phyloP scores from a whole-genome alignment of 2,329 filamentous ascomycete species.

The Phaeoacremonium minimum region DNA sequence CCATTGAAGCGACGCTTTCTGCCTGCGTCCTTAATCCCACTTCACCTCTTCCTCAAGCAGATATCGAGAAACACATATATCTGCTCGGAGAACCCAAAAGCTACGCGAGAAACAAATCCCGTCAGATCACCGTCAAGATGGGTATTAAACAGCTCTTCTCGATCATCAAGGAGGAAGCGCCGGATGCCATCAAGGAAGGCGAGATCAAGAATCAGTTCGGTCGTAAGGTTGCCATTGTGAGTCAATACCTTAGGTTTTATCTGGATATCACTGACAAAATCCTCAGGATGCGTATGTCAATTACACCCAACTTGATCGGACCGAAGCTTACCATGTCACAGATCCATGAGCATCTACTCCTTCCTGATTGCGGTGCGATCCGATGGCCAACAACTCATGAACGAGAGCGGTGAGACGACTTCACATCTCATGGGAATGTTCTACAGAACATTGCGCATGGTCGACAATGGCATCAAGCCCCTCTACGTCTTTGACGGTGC shows the following conservation, averaged over 20 bases:
- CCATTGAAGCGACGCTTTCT: slow-evolving; percentile 2
- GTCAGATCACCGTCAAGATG: slow-evolving; percentile 39
- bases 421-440: slow-evolving; percentile 99
- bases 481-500: slow-evolving; percentile 97
- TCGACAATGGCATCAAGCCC: slow-evolving; percentile 98
- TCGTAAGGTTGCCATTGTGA: slow-evolving; percentile 93
- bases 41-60: not conserved
- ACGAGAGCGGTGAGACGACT: slow-evolving; percentile 91
- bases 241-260: no score
- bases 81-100: not conserved
- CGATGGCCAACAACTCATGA: slow-evolving; percentile 93
- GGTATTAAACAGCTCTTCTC: slow-evolving; percentile 71
- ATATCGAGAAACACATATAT: no score
- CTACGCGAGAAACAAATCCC: no score
- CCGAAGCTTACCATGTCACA: slow-evolving; percentile 24
- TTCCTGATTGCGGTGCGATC: slow-evolving; percentile 97
- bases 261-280: slow-evolving; percentile 11
- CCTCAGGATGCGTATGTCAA: slow-evolving; percentile 51
- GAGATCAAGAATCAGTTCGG: slow-evolving; percentile 99
- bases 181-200: slow-evolving; percentile 91
- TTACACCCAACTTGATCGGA: not conserved
- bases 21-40: not conserved
- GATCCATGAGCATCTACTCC: slow-evolving; percentile 98
- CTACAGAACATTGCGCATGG: slow-evolving; percentile 95
- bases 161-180: slow-evolving; percentile 87